These are phyloP conservation scores for Acer saccharum DNA, from an alignment of 345 rosid species.

Conservation along the genomic window DNA sequence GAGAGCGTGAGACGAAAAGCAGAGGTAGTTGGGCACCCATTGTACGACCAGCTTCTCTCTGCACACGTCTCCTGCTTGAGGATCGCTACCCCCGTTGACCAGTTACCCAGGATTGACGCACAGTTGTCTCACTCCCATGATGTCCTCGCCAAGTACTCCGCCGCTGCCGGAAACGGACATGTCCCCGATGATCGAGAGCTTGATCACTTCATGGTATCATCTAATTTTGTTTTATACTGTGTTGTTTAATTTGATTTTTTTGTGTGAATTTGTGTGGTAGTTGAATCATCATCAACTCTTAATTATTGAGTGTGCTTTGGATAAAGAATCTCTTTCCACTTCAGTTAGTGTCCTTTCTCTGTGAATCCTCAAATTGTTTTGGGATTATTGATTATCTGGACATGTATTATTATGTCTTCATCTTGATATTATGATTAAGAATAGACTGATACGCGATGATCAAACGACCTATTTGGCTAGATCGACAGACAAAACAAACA, in stretches of 20 bases:
- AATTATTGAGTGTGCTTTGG: slow-evolving; percentile 26
- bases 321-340: slow-evolving; percentile 16
- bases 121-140: slow-evolving; percentile 41
- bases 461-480: too few relatives aligned
- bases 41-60: slow-evolving; percentile 45
- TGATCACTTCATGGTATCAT: slow-evolving; percentile 48
- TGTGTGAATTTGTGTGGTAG: slow-evolving; percentile 13
- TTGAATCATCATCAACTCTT: slow-evolving; percentile 17
- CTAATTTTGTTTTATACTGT: too few relatives aligned
- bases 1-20: slow-evolving; percentile 47
- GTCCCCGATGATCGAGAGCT: slow-evolving; percentile 40
- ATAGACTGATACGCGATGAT: too few relatives aligned
- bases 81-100: slow-evolving; percentile 49
- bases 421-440: too few relatives aligned
- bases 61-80: slow-evolving; percentile 41
- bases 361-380: not conserved
- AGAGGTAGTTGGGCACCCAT: slow-evolving; percentile 44
- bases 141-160: slow-evolving; percentile 44
- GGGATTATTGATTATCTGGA: too few relatives aligned
- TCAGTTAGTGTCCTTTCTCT: not conserved
- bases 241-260: not conserved
- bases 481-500: too few relatives aligned
- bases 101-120: slow-evolving; percentile 42
- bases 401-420: too few relatives aligned
- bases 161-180: slow-evolving; percentile 30